Conservation (phyloP, 2,329 filamentous ascomycete species). For the Cytospora piceicola region DNA sequence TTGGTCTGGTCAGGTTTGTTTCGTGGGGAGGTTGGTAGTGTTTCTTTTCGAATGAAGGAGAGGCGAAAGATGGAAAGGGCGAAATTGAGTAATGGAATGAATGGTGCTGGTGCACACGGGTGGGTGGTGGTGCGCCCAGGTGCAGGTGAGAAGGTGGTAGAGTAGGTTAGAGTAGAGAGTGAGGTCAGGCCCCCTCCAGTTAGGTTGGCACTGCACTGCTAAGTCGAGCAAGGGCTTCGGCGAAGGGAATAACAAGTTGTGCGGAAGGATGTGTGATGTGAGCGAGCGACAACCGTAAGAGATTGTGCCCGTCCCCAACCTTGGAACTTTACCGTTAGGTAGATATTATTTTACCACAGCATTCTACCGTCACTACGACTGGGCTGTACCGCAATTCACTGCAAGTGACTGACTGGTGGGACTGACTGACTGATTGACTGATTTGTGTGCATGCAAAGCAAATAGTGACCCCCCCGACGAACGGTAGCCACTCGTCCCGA, state of each 20-base stretch:
- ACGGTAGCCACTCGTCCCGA: background rate
- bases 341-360: background rate
- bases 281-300: no score
- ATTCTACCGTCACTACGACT: background rate
- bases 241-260: background rate
- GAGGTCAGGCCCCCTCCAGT: background rate
- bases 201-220: background rate
- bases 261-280: background rate
- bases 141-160: background rate
- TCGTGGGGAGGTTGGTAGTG: background rate
- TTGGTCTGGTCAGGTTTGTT: background rate
- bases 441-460: background rate
- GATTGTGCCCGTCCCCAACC: background rate
- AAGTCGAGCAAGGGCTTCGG: background rate
- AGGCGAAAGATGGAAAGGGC: constrained; percentile 2
- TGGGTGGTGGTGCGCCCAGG: no score
- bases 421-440: background rate
- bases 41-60: background rate
- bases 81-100: background rate
- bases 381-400: background rate
- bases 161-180: background rate
- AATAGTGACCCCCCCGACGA: background rate
- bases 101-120: background rate
- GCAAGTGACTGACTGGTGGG: background rate
- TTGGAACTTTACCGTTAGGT: background rate